phyloP scores from a whole-genome alignment of 106 monocot species.

The Iris macrosiphon region DNA sequence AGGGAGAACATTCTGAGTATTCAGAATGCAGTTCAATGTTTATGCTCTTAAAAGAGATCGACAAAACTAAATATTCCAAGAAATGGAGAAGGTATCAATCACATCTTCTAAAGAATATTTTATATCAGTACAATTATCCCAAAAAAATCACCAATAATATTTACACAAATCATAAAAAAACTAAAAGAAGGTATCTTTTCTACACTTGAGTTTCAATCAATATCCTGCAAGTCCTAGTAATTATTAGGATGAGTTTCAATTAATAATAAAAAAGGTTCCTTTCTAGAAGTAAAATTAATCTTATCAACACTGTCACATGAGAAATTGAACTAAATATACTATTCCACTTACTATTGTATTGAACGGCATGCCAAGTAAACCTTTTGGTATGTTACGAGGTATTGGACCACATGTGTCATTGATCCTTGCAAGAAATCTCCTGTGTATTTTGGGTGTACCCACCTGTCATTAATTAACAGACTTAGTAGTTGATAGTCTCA shows the following conservation, averaged over 20 bases:
- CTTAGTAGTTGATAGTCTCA: background rate
- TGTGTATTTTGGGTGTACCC: conserved; percentile 84
- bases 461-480: conserved; percentile 45
- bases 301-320: background rate
- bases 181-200: too few relatives aligned
- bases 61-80: too few relatives aligned
- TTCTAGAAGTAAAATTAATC: too few relatives aligned
- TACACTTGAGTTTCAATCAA: too few relatives aligned
- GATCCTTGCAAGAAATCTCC: conserved; percentile 85
- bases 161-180: too few relatives aligned
- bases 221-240: conserved; percentile 45
- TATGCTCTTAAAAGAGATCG: too few relatives aligned
- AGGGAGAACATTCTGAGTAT: too few relatives aligned
- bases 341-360: conserved; percentile 75
- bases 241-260: conserved; percentile 1
- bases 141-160: too few relatives aligned
- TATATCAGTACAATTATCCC: too few relatives aligned
- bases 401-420: conserved; percentile 94
- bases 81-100: too few relatives aligned
- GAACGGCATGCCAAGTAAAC: conserved; percentile 92
- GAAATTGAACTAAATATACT: background rate
- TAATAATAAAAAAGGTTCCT: background rate
- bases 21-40: too few relatives aligned
- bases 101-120: too few relatives aligned
- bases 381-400: conserved; percentile 79